Conservation (phyloP, 352 stramenopile species). For the Phytophthora sojae region DNA sequence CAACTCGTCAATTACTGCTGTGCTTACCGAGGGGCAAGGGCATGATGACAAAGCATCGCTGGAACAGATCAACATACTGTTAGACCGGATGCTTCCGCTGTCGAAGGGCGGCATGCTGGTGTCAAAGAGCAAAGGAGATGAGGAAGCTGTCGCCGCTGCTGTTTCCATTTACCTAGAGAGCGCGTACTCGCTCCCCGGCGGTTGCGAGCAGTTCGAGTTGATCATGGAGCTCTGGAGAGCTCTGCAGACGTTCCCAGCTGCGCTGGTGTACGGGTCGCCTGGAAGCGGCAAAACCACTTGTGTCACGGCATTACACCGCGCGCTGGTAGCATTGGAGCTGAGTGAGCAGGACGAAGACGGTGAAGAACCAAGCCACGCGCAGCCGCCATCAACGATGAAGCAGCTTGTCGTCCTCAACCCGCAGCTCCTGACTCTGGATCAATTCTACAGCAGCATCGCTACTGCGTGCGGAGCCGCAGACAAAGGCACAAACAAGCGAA, state of each 20-base stretch:
- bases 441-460: conserved; percentile 39
- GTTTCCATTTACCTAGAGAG: conserved; percentile 56
- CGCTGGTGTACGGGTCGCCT: conserved; percentile 48
- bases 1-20: not conserved
- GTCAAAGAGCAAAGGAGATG: conserved; percentile 27
- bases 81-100: conserved; percentile 37
- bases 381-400: conserved; percentile 6
- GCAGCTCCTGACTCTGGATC: conserved; percentile 36
- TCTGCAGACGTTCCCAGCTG: conserved; percentile 33
- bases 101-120: conserved; percentile 33
- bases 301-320: conserved; percentile 56
- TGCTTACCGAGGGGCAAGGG: conserved; percentile 1
- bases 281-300: conserved; percentile 61
- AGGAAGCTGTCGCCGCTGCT: conserved; percentile 53
- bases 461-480: conserved; percentile 8
- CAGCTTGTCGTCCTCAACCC: conserved; percentile 48
- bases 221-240: conserved; percentile 51
- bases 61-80: conserved; percentile 11
- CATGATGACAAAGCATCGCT: not conserved
- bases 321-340: conserved; percentile 53
- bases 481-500: not conserved
- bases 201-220: conserved; percentile 35
- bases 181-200: conserved; percentile 16
- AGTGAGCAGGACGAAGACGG: conserved; percentile 34
- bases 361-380: conserved; percentile 11